Percentiles rank a stretch among this genome's conserved stretches.
These are phyloP conservation scores for Cladophialophora chaetospira DNA, from an alignment of 2,329 filamentous ascomycete genomes.

Conservation along the genomic window DNA sequence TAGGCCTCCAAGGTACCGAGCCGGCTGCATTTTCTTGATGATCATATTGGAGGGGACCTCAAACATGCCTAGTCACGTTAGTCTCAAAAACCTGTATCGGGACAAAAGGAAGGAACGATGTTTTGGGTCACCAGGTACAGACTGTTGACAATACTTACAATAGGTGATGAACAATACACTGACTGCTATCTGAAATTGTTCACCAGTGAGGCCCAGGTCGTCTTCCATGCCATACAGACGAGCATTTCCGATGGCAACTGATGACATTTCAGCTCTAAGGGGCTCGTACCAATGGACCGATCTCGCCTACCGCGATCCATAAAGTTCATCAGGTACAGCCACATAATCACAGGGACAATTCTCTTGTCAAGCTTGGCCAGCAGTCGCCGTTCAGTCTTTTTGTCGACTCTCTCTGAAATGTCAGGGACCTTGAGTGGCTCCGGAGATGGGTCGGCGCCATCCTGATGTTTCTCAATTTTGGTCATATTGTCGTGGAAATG, in stretches of 20 bases:
- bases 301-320: constrained; percentile 38
- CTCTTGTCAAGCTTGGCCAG: too few species aligned
- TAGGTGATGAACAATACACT: constrained; percentile 69
- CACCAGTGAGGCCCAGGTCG: constrained; percentile 45
- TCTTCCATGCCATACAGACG: constrained; percentile 47
- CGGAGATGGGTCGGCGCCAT: too few species aligned
- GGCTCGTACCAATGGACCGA: not conserved
- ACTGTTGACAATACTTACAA: too few species aligned
- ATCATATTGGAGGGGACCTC: constrained; percentile 45
- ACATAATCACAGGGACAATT: too few species aligned
- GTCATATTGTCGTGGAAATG: too few species aligned
- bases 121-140: too few species aligned
- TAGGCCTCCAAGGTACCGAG: constrained; percentile 50
- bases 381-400: too few species aligned
- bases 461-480: too few species aligned
- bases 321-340: constrained; percentile 65
- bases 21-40: constrained; percentile 51
- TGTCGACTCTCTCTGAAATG: too few species aligned
- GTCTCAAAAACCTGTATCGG: too few species aligned
- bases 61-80: constrained; percentile 3
- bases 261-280: not conserved
- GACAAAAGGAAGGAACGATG: too few species aligned
- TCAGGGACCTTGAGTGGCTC: too few species aligned
- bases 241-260: constrained; percentile 50
- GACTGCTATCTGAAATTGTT: constrained; percentile 67